phyloP scores from a whole-genome alignment of 1,284 basidiomycete genomes.

The Rhodofomes roseus region DNA sequence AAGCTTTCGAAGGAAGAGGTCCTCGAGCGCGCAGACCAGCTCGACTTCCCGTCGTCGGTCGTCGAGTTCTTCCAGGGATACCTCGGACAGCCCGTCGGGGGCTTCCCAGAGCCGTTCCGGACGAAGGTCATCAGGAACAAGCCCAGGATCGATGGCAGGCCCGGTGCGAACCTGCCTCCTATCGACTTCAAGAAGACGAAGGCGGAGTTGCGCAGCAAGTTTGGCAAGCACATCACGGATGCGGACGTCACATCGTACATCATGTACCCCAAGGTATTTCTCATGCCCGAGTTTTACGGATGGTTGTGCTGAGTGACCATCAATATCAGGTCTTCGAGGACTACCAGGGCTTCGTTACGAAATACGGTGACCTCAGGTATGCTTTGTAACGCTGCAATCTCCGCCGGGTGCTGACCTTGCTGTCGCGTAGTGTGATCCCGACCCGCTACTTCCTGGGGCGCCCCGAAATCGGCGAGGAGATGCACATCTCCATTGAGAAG shows the following conservation, averaged over 20 bases:
- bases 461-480: conserved; percentile 90
- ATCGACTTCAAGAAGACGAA: conserved; percentile 97
- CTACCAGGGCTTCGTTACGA: conserved; percentile 91
- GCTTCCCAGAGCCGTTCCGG: conserved; percentile 97
- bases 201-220: conserved; percentile 88
- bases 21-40: conserved; percentile 77
- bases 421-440: conserved; percentile 70
- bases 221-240: conserved; percentile 92
- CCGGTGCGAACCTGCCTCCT: conserved; percentile 84
- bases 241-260: conserved; percentile 93
- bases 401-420: neutral
- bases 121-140: conserved; percentile 92
- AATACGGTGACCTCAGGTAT: conserved; percentile 92
- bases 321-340: conserved; percentile 89
- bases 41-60: conserved; percentile 97
- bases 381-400: neutral
- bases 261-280: conserved; percentile 87
- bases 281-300: neutral
- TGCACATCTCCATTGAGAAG: conserved; percentile 95
- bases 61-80: conserved; percentile 98
- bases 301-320: conserved; percentile 7
- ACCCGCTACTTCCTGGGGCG: conserved; percentile 97
- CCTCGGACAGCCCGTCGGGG: conserved; percentile 94
- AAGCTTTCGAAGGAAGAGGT: conserved; percentile 86
- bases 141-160: conserved; percentile 89